Conservation (phyloP, 352 stramenopile genomes). For the Pythium dissotocum region DNA sequence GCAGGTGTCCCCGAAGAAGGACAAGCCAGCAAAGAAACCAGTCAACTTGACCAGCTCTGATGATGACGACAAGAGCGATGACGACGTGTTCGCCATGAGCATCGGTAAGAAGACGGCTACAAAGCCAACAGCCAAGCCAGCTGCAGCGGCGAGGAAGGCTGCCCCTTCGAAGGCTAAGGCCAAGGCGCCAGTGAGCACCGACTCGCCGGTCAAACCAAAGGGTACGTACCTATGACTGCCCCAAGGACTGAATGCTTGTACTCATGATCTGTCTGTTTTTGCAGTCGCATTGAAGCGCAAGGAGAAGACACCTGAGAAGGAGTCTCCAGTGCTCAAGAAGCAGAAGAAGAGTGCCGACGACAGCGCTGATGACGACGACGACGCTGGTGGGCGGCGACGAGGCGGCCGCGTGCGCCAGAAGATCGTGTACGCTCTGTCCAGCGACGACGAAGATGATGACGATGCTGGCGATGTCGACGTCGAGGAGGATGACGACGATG, state of each 20-base stretch:
- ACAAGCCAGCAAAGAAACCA: conserved; percentile 36
- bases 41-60: conserved; percentile 56
- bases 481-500: conserved; percentile 28
- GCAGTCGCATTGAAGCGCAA: conserved; percentile 33
- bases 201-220: conserved; percentile 33
- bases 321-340: conserved; percentile 36
- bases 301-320: conserved; percentile 37
- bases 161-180: not conserved
- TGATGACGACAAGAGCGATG: conserved; percentile 35
- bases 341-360: conserved; percentile 31
- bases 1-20: conserved; percentile 50
- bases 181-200: conserved; percentile 8
- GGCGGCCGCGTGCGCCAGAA: conserved; percentile 22
- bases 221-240: conserved; percentile 9
- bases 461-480: conserved; percentile 34
- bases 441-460: conserved; percentile 49
- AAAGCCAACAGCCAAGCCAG: conserved; percentile 35
- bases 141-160: not conserved
- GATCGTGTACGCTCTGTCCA: conserved; percentile 51
- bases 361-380: conserved; percentile 21
- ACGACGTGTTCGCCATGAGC: conserved; percentile 75
- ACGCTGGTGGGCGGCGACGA: conserved; percentile 11
- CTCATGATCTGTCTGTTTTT: conserved; percentile 2
- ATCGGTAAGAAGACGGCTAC: conserved; percentile 40
- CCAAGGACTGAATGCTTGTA: not conserved